These are phyloP conservation scores for peach (Prunus persica) DNA, from an alignment of 306 rosid genomes.

Conservation along the genomic window DNA sequence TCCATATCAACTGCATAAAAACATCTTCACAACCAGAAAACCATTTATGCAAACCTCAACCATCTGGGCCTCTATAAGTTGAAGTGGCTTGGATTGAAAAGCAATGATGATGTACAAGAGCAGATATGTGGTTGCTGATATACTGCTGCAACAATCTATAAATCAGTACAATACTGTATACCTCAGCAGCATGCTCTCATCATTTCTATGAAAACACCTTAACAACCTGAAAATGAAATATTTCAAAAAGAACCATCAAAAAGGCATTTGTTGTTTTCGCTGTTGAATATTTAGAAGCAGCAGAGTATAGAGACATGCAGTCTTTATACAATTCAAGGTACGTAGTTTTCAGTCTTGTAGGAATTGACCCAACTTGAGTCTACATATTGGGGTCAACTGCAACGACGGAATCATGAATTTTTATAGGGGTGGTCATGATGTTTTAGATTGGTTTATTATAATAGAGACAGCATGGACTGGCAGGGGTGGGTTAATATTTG, in stretches of 20 bases:
- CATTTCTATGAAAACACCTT: neutral
- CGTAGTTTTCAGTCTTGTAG: neutral
- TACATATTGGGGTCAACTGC: neutral
- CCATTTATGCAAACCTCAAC: too few species aligned
- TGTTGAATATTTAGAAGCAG: neutral
- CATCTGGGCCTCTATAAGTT: neutral
- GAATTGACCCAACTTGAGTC: neutral
- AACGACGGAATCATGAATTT: too few species aligned
- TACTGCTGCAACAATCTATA: neutral
- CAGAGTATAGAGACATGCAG: neutral
- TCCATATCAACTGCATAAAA: neutral
- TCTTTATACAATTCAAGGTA: slow-evolving; percentile 5
- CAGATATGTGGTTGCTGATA: neutral
- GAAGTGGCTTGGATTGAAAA: neutral
- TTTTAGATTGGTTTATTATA: too few species aligned
- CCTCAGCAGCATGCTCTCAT: neutral
- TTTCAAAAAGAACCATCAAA: neutral
- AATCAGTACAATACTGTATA: neutral
- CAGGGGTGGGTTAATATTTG: too few species aligned
- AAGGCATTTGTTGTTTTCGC: neutral
- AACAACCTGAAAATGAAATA: neutral
- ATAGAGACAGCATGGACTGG: too few species aligned
- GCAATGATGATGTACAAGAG: neutral
- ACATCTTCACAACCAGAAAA: neutral
- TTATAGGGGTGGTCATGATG: too few species aligned